These are phyloP conservation scores for Wickerhamomyces ciferrii DNA, from an alignment of 805 yeast genomes.

Conservation along the genomic window DNA sequence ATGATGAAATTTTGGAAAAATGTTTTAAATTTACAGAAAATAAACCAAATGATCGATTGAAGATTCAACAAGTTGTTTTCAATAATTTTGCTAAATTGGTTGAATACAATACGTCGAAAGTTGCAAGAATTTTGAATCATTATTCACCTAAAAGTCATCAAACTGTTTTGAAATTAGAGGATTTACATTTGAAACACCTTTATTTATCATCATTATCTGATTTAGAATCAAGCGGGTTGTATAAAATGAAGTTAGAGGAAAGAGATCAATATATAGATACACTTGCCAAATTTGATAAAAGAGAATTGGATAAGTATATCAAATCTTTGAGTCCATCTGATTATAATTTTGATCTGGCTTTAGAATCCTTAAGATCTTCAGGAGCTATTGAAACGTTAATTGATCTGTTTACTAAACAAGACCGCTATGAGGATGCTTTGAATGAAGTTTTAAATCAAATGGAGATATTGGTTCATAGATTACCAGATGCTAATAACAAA, in stretches of 20 bases:
- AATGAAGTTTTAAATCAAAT: constrained; percentile 13
- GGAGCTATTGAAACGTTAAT: constrained; percentile 21
- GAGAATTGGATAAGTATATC: constrained; percentile 12
- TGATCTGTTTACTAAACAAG: constrained; percentile 8
- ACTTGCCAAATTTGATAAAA: constrained; percentile 11
- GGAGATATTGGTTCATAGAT: constrained; percentile 7
- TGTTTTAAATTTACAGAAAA: constrained; percentile 18
- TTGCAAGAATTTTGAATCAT: constrained; percentile 21
- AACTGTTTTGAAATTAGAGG: constrained; percentile 8
- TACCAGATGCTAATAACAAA: constrained; percentile 5
- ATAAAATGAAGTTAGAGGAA: constrained; percentile 8
- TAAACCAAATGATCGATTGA: constrained; percentile 13
- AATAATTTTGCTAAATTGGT: constrained; percentile 15
- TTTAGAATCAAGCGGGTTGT: constrained; percentile 16
- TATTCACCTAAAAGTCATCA: constrained; percentile 15
- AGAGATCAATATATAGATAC: constrained; percentile 17
- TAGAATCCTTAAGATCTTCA: constrained; percentile 15
- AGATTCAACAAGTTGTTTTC: constrained; percentile 12
- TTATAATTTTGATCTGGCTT: constrained; percentile 15
- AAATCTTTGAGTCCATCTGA: constrained; percentile 11
- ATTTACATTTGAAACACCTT: constrained; percentile 18
- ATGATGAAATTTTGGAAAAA: constrained; percentile 21
- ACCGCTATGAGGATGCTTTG: constrained; percentile 18
- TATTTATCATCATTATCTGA: constrained; percentile 17
- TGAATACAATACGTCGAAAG: constrained; percentile 23